These are phyloP conservation scores for Aspergillus fijiensis DNA, from an alignment of 2,329 filamentous ascomycete genomes.

Conservation along the genomic window DNA sequence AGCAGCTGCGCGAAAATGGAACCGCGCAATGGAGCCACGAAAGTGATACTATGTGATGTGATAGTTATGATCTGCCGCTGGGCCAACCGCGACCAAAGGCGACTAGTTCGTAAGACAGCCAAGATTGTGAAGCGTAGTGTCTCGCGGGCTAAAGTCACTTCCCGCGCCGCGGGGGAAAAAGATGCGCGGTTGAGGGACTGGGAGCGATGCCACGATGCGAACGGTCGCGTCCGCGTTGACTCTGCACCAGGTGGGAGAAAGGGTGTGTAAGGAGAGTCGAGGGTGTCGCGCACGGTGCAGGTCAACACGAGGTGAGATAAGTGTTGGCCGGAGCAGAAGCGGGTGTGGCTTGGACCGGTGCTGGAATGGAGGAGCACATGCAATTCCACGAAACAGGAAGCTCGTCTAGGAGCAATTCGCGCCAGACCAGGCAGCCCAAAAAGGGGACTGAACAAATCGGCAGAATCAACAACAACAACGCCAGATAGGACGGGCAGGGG, in stretches of 20 bases:
- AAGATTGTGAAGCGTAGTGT: background rate
- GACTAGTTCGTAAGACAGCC: background rate
- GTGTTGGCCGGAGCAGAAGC: background rate
- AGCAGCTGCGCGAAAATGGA: background rate
- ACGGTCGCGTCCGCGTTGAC: background rate
- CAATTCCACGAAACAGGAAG: constrained; percentile 1
- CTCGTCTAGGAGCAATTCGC: background rate
- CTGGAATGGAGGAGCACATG: constrained; percentile 3
- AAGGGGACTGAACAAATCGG: background rate
- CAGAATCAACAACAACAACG: background rate
- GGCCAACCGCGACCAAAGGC: background rate
- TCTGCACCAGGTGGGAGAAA: background rate
- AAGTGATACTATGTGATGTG: background rate
- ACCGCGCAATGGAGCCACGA: background rate
- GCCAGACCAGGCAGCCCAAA: background rate
- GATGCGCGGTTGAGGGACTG: background rate
- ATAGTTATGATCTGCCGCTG: background rate
- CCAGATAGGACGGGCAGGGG: background rate
- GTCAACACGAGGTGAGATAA: background rate
- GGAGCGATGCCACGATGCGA: background rate
- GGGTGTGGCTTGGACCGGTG: background rate
- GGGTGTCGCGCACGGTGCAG: background rate
- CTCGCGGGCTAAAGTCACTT: background rate
- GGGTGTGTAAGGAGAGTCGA: background rate
- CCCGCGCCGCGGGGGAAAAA: background rate